phyloP scores from a whole-genome alignment of 768 basidiomycete species.

The Sarcodon sp. region DNA sequence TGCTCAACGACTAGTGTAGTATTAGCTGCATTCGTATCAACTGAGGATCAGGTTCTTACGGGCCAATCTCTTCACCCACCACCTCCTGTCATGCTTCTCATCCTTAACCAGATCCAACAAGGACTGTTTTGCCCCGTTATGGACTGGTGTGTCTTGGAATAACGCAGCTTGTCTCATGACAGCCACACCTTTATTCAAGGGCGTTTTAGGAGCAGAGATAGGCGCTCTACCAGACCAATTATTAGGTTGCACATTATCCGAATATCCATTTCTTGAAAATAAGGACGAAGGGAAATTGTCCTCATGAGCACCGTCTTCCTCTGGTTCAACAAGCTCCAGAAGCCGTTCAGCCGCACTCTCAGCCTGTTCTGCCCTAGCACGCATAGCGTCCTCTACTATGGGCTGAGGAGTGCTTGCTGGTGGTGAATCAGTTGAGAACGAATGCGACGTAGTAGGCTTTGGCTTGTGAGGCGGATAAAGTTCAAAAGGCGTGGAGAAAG shows the following conservation, averaged over 20 bases:
- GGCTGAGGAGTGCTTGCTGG: conserved; percentile 30
- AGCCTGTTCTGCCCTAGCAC: conserved; percentile 84
- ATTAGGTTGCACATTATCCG: too few species aligned
- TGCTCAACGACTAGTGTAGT: conserved; percentile 31
- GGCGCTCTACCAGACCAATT: conserved; percentile 6
- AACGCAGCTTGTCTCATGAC: conserved; percentile 66
- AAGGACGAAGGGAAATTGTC: conserved; percentile 4
- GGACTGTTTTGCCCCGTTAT: conserved; percentile 33
- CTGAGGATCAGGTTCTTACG: conserved; percentile 31
- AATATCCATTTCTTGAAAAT: conserved; percentile 3
- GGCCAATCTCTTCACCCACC: conserved; percentile 74
- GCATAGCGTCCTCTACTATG: conserved; percentile 72
- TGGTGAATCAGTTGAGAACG: conserved; percentile 34
- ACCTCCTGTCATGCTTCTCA: conserved; percentile 56
- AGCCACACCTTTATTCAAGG: conserved; percentile 37
- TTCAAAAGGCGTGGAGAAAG: conserved; percentile 61
- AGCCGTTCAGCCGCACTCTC: conserved; percentile 86
- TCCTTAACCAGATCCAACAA: conserved; percentile 60
- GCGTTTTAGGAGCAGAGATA: conserved; percentile 43
- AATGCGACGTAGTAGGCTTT: conserved; percentile 37
- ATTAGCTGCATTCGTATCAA: background rate
- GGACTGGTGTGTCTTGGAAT: conserved; percentile 73
- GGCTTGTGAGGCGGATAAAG: conserved; percentile 25
- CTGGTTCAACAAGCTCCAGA: conserved; percentile 75
- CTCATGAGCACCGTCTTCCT: conserved; percentile 29